Evolutionary conservation across 179 eudicot species (phyloP).

Genomic region (Silene coronaria): DNA sequence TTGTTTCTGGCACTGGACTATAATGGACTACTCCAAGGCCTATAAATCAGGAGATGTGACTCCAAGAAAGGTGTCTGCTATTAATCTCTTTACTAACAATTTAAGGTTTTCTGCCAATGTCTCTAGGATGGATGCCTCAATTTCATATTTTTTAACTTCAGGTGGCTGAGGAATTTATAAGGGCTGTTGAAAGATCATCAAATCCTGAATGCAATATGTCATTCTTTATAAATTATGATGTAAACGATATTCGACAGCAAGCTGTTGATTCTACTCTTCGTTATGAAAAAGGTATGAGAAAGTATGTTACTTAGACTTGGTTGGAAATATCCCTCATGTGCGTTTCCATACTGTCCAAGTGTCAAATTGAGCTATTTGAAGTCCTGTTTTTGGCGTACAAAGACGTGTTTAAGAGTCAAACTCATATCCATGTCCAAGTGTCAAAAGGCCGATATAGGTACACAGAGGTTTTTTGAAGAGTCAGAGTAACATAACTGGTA

Average conservation of each 20-base stretch:
- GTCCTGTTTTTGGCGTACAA: neutral
- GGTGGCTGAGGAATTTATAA: constrained; percentile 70
- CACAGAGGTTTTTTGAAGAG: too few species aligned
- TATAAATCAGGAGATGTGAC: constrained; percentile 54
- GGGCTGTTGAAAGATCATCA: constrained; percentile 48
- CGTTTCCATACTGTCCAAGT: too few species aligned
- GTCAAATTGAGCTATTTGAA: neutral
- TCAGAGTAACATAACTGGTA: neutral
- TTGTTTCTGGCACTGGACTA: constrained; percentile 58
- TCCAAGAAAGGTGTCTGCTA: constrained; percentile 50
- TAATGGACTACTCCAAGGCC: constrained; percentile 74
- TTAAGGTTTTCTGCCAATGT: neutral
- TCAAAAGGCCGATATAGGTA: too few species aligned
- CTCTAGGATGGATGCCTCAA: neutral
- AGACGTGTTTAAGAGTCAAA: neutral
- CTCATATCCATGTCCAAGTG: too few species aligned
- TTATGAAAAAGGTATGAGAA: constrained; percentile 47
- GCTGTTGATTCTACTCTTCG: constrained; percentile 80
- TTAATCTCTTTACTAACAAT: neutral
- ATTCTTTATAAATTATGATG: constrained; percentile 60
- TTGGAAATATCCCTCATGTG: too few species aligned
- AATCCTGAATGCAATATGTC: constrained; percentile 53
- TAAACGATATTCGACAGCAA: constrained; percentile 57
- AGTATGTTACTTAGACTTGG: neutral
- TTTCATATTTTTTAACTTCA: constrained; percentile 22